These are phyloP conservation scores for Curvularia hawaiiensis DNA, from an alignment of 2,329 filamentous ascomycete genomes.

Conservation along the genomic window DNA sequence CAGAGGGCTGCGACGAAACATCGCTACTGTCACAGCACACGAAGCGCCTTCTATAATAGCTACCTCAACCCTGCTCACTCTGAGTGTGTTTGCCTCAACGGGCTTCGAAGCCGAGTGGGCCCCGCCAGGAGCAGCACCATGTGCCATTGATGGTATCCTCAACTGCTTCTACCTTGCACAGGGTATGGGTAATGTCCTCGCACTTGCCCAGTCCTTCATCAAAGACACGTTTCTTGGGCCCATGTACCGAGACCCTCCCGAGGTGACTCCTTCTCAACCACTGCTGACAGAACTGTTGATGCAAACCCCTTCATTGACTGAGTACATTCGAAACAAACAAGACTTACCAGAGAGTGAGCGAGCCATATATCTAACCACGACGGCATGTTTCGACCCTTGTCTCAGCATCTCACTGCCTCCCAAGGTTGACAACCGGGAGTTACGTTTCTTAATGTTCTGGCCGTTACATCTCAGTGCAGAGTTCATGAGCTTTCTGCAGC, in stretches of 20 bases:
- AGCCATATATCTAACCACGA: conserved; percentile 20
- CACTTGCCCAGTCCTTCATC: conserved; percentile 25
- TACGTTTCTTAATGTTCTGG: conserved; percentile 47
- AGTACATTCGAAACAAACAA: conserved; percentile 28
- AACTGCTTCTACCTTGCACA: conserved; percentile 45
- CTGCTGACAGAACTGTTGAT: conserved; percentile 32
- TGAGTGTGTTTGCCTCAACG: conserved; percentile 40
- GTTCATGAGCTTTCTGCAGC: conserved; percentile 40
- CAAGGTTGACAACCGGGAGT: conserved; percentile 40
- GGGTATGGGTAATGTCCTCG: conserved; percentile 41
- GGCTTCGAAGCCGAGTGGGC: conserved; percentile 29
- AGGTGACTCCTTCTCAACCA: conserved; percentile 34
- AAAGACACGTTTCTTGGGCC: conserved; percentile 31
- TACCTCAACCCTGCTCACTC: conserved; percentile 37
- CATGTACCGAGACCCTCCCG: conserved; percentile 25
- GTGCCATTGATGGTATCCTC: conserved; percentile 38
- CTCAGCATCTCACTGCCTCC: conserved; percentile 30
- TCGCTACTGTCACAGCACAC: conserved; percentile 36
- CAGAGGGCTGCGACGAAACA: conserved; percentile 32
- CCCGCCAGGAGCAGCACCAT: conserved; percentile 11
- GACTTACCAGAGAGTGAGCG: conserved; percentile 28
- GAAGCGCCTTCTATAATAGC: conserved; percentile 42
- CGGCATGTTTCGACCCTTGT: conserved; percentile 27
- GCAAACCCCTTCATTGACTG: conserved; percentile 25
- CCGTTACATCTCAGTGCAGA: conserved; percentile 42